Percentiles rank a stretch among this genome's conserved stretches.
Conservation (phyloP, 306 rosid genomes). For the Sindora glabra region DNA sequence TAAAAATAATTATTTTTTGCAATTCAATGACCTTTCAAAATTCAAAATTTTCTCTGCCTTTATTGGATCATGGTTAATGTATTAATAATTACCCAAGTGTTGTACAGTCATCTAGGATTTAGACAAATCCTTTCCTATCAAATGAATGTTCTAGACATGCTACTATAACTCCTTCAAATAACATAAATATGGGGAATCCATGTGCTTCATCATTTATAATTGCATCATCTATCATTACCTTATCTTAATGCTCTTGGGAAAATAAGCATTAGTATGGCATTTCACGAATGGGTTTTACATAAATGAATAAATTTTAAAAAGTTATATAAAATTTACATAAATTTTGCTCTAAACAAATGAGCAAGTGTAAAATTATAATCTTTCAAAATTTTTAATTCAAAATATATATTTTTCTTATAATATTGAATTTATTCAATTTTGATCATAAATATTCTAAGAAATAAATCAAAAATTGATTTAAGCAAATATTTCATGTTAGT, state of each 20-base stretch:
- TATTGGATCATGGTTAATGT: conserved; percentile 45
- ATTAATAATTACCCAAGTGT: conserved; percentile 48
- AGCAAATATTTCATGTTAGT: too few species aligned
- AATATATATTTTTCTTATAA: too few species aligned
- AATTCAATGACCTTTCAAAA: conserved; percentile 35
- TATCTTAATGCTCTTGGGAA: conserved; percentile 25
- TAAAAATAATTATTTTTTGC: too few species aligned
- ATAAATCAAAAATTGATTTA: too few species aligned
- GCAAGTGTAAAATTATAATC: too few species aligned
- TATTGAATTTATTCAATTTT: too few species aligned
- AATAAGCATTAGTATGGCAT: conserved; percentile 24
- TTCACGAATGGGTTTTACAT: conserved; percentile 60
- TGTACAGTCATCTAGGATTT: conserved; percentile 51
- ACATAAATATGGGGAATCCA: conserved; percentile 33
- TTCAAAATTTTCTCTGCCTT: conserved; percentile 38
- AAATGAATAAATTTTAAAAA: too few species aligned
- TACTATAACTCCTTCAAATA: conserved; percentile 27
- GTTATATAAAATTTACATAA: too few species aligned
- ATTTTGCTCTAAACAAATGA: too few species aligned
- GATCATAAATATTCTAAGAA: too few species aligned
- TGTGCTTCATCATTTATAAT: conserved; percentile 35
- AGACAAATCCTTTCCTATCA: conserved; percentile 35
- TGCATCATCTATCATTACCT: conserved; percentile 33
- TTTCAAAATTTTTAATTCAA: too few species aligned
- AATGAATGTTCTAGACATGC: conserved; percentile 34